Base-by-base conservation (phyloP, 768 basidiomycete species). In the Daedaleopsis nitida region DNA sequence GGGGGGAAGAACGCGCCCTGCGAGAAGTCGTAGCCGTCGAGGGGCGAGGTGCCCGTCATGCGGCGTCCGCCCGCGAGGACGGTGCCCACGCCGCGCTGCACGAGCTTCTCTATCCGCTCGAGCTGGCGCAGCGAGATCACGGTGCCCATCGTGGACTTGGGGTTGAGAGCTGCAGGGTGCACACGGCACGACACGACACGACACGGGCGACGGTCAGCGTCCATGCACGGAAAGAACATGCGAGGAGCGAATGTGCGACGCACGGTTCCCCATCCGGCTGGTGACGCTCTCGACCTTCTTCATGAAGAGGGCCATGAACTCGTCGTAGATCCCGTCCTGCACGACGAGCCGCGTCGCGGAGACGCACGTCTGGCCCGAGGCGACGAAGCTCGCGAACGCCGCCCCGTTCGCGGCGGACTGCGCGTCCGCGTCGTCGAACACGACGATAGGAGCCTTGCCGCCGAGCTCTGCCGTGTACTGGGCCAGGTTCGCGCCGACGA, bases 331-430 rank as follows among this genome's bases (percentile, higher is more conserved):
- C 10, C 73, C 70, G 45, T 85, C 82, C 58, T 94, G 91, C 8
- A 94, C 74, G 5, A 94, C 78, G 19, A 94, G 77, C n/a, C 92
- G 83, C 13, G 91, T 87, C n/a, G 91, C 92, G 1, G 92, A 94
- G n/a, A 94, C 88, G 60, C 92, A 94, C 10, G 92, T 94, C 75
- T 95, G 93, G 3, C 93, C 93, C 23, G 91, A 92, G 1, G 93
- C 93, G 52, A 95, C 78, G 66, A 94, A 95, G 0, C 88, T 84
- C 11, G 91, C 88, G 68, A 95, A 94, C 0, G 91, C 88, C 7
- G 84, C 84, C 17, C 93, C 93, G 63, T 94, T 94, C 21, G 91
- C 88, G 0, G 92, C 88, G n/a, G 83, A 81, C 21, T 75, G 64
- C 52, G 92, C 67, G 67, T 94, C 88, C 8, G 91, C 87, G 69